Conservation (phyloP, 495 filamentous ascomycete species). For the Hypoxylon cercidicola region DNA sequence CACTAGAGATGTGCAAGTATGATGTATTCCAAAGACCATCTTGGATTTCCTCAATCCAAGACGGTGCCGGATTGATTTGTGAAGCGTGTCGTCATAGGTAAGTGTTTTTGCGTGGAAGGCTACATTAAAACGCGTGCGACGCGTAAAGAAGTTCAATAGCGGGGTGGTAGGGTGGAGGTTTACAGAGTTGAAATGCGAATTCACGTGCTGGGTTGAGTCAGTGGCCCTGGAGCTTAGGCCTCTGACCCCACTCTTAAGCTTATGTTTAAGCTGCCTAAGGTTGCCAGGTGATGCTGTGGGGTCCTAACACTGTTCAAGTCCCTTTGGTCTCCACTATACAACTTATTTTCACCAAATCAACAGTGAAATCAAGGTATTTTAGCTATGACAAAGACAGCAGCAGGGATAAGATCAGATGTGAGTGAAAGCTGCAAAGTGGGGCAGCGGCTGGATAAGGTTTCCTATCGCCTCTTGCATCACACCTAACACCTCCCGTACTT, state of each 20-base stretch:
- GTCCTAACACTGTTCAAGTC: conserved; percentile 14
- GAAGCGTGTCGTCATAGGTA: background rate
- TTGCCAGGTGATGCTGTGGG: conserved; percentile 18
- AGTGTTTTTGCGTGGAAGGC: background rate
- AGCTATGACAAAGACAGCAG: conserved; percentile 3
- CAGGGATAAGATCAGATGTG: conserved; percentile 10
- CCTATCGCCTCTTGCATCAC: conserved; percentile 30
- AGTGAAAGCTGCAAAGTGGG: conserved; percentile 23
- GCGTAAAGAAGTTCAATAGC: conserved; percentile 16
- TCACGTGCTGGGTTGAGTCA: conserved; percentile 39
- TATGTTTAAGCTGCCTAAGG: background rate
- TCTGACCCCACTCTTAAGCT: conserved; percentile 15
- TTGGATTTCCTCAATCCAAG: background rate
- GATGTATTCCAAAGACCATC: conserved; percentile 1
- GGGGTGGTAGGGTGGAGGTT: conserved; percentile 7
- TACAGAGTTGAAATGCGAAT: conserved; percentile 31
- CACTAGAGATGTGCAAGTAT: background rate
- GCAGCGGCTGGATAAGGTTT: conserved; percentile 16
- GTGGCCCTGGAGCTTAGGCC: conserved; percentile 26
- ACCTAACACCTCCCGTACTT: background rate
- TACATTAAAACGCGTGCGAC: conserved; percentile 27
- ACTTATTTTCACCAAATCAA: background rate
- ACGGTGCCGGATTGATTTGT: background rate
- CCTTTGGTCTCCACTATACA: conserved; percentile 6
- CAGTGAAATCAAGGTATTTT: conserved; percentile 12